Base-by-base conservation (phyloP, 2,329 filamentous ascomycete species). In the Pseudogymnoascus sp. region DNA sequence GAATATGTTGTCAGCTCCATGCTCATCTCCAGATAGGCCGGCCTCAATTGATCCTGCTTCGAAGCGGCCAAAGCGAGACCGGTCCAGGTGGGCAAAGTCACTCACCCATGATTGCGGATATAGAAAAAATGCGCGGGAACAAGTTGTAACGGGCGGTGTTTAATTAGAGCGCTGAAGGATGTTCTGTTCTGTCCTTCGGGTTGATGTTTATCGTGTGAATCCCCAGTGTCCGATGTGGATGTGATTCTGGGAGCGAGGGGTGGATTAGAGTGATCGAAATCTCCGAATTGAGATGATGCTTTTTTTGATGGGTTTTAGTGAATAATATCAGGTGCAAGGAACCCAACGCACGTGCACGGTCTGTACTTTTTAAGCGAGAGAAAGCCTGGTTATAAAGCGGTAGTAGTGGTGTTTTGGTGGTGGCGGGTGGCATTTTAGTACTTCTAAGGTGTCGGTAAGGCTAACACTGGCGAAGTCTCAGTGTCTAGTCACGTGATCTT, bases 241-340 rank as follows among this genome's bases (percentile, higher is more conserved):
- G 49, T 55, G 49, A 33, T 55, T 55, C 49, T 55, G 49, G 49
- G 49, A 55, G 28, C n/a, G 49, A 55, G 49, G 49, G 49, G 49
- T 55, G 49, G 25, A 55, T 33, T 33, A 55, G 49, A 55, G 28
- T 55, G 16, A 33, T 55, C 49, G 49, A 55, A 55, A 55, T 55
- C 49, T 55, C 49, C 49, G 49, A 55, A 55, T 55, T 55, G 49
- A 55, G 49, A 55, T 55, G 49, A 55, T 55, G 49, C 49, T 55
- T 55, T 55, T 55, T 55, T 55, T 55, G 49, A 55, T 55, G 49
- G 49, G 28, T 55, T 55, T 55, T 55, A 55, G 49, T 55, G 49
- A 55, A 55, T 55, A 55, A 55, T 55, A 55, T 55, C 49, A 55
- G 49, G 49, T 55, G 49, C 49, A 55, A 55, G 49, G 49, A 55